phyloP scores from a whole-genome alignment of 306 rosid genomes.

The Castanea crenata region DNA sequence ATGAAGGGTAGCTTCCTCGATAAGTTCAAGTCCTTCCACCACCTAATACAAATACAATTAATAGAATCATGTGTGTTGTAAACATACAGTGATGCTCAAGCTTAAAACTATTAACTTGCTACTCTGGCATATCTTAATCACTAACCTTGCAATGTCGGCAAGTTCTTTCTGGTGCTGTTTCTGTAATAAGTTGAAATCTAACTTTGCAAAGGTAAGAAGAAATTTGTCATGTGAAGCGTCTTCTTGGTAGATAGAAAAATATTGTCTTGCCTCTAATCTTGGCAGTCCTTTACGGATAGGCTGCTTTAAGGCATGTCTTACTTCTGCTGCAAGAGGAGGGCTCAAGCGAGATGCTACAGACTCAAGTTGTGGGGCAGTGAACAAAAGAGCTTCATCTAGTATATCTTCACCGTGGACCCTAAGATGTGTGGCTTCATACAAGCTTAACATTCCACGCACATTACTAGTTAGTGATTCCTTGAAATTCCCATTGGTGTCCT shows the following conservation, averaged over 20 bases:
- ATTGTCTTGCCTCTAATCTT: slow-evolving; percentile 15
- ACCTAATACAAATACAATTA: slow-evolving; percentile 14
- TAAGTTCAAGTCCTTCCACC: slow-evolving; percentile 40
- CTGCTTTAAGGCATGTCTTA: slow-evolving; percentile 18
- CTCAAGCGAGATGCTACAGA: not conserved
- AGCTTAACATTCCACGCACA: not conserved
- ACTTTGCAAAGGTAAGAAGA: slow-evolving; percentile 19
- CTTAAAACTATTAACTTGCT: not conserved
- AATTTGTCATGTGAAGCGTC: not conserved
- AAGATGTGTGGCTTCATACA: slow-evolving; percentile 13
- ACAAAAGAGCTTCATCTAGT: slow-evolving; percentile 13
- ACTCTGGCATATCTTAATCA: not conserved
- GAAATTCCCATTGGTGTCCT: not conserved
- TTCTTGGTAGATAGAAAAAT: slow-evolving; percentile 15
- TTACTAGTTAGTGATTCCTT: not conserved
- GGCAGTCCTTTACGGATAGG: slow-evolving; percentile 14
- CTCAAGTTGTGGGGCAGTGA: not conserved
- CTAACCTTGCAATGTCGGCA: slow-evolving; percentile 4
- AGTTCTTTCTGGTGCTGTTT: slow-evolving; percentile 24
- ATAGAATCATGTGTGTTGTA: not conserved
- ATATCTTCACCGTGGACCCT: not conserved
- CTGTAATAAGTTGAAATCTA: slow-evolving; percentile 30
- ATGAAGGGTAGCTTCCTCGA: slow-evolving; percentile 23
- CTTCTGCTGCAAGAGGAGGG: slow-evolving; percentile 28
- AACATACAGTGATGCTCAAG: not conserved